Base-by-base conservation (phyloP, 139 green algal species). In the Tetradesmus lagerheimii region DNA sequence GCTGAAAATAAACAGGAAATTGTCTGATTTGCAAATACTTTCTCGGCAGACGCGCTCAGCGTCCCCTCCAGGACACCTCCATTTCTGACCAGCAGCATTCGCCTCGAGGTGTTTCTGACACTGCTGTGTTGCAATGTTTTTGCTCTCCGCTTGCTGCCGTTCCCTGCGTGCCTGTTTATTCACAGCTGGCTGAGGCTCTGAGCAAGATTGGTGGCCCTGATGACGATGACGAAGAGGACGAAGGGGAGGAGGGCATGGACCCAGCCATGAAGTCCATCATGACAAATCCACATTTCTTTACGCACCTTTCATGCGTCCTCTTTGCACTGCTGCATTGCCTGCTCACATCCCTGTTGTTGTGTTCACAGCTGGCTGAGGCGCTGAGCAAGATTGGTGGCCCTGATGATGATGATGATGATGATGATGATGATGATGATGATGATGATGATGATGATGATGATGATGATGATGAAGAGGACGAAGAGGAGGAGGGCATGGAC, bases 401-500 rank as follows among this genome's bases (percentile, higher is more conserved):
- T 12, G 45, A 57, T 9, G 14, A 12, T 57, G 45, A 57, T 18
- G 45, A 57, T 18, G 45, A 57, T 18, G 45, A 57, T 57, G 45
- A 57, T 57, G n/a, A n/a, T 12, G 45, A 12, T 57, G 45, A 12
- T 0, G 11, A 9, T 12, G 45, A 57, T 9, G 47, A 50, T 15
- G 43, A 62, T 62, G 47, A 62, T 20, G 47, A 62, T 20, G 38
- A 64, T 6, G 77, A 83, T 57, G 47, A 50, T 15, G 43, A 62
- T 62, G 47, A 62, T 20, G 47, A 62, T 20, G 38, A 64, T 6
- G 77, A 83, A 23, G 77, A 64, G 16, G 77, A 83, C 20, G 79
- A 85, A 41, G 79, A 85, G 9, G 79, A 64, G 25, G 79, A 85
- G 23, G 79, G 53, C 27, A 85, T 38, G 31, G 39, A 85, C 11